These are phyloP conservation scores for Penicillium bovifimosum DNA, from an alignment of 495 filamentous ascomycete genomes.

Conservation along the genomic window DNA sequence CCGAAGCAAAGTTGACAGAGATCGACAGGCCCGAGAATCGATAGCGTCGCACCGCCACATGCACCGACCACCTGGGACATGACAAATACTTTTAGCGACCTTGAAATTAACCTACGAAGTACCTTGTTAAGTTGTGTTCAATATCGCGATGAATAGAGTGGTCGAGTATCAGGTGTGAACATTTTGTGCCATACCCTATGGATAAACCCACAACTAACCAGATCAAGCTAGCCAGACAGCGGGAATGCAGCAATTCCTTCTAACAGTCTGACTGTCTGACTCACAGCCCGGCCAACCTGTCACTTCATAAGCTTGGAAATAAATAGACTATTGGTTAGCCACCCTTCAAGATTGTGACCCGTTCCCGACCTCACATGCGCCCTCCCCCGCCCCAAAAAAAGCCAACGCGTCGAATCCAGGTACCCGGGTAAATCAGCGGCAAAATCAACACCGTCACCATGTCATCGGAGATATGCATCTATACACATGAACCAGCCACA, in stretches of 20 bases:
- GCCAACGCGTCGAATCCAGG: constrained; percentile 6
- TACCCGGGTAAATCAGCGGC: background rate
- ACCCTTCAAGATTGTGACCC: background rate
- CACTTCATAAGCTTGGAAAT: background rate
- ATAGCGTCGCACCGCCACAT: constrained; percentile 30
- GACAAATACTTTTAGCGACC: constrained; percentile 20
- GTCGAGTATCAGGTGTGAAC: too few species aligned
- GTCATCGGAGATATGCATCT: constrained; percentile 13
- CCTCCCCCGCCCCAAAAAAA: too few species aligned
- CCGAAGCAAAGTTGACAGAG: constrained; percentile 11
- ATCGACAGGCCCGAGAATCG: constrained; percentile 19
- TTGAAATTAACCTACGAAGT: too few species aligned
- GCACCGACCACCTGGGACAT: constrained; percentile 8
- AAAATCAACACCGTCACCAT: background rate
- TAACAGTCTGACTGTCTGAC: background rate
- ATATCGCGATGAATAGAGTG: too few species aligned
- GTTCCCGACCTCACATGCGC: too few species aligned
- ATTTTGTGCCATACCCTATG: too few species aligned
- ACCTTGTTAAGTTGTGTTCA: too few species aligned
- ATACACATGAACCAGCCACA: constrained; percentile 34
- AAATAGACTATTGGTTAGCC: constrained; percentile 10
- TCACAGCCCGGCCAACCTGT: constrained; percentile 12
- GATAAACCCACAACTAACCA: background rate
- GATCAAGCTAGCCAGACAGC: background rate
- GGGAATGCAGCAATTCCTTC: too few species aligned